phyloP scores from a whole-genome alignment of 768 basidiomycete species.

The Russula earlei region DNA sequence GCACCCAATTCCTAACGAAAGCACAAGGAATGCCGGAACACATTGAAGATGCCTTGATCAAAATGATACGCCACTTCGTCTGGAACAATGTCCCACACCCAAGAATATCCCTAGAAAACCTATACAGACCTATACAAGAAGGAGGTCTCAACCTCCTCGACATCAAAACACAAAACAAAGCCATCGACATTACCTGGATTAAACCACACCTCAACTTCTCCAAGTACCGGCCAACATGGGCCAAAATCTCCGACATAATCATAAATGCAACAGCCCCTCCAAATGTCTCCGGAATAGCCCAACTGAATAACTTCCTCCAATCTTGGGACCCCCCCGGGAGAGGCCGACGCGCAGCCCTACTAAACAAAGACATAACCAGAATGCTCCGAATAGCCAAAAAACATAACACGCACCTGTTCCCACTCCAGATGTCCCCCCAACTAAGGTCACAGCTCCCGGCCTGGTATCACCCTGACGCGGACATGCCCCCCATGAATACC shows the following conservation, averaged over 20 bases:
- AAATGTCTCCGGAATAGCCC: fast-evolving
- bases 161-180: conserved; percentile 4
- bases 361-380: not conserved
- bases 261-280: not conserved
- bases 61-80: conserved; percentile 10
- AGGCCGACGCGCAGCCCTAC: not conserved
- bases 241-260: not conserved
- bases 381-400: conserved; percentile 7
- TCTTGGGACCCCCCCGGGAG: not conserved
- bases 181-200: conserved; percentile 14
- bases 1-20: not conserved
- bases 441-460: conserved; percentile 8
- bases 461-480: conserved; percentile 6
- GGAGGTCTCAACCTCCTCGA: conserved; percentile 15
- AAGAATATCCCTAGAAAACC: not conserved
- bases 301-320: conserved; percentile 9
- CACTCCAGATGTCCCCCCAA: not conserved
- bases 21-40: not conserved
- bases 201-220: conserved; percentile 9
- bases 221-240: conserved; percentile 7
- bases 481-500: not conserved
- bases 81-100: conserved; percentile 9
- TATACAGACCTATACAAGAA: not conserved
- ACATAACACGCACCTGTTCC: not conserved
- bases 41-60: not conserved